Evolutionary conservation across 2,329 filamentous ascomycete species (phyloP).

Genomic region (Fusarium bactridioides): DNA sequence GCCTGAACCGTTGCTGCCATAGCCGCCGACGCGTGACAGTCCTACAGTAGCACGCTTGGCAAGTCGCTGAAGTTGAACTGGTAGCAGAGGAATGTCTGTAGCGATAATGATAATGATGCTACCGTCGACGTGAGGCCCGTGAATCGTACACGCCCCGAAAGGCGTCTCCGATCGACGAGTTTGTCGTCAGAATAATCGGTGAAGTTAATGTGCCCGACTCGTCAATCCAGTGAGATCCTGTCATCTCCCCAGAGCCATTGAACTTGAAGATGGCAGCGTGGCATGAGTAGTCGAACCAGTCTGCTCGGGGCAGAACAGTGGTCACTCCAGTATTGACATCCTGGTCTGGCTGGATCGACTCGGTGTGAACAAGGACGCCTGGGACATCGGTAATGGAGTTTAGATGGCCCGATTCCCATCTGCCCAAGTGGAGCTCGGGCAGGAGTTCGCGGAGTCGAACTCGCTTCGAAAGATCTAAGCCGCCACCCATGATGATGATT

Average conservation of each 20-base stretch:
- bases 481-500: neutral
- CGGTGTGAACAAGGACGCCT: constrained; percentile 56
- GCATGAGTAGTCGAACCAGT: constrained; percentile 55
- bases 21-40: constrained; percentile 66
- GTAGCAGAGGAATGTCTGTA: constrained; percentile 45
- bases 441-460: constrained; percentile 54
- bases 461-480: neutral
- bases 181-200: constrained; percentile 68
- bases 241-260: constrained; percentile 71
- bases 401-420: constrained; percentile 53
- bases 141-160: constrained; percentile 63
- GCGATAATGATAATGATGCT: constrained; percentile 47
- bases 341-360: constrained; percentile 50
- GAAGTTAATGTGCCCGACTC: constrained; percentile 67
- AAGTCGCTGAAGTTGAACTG: constrained; percentile 53
- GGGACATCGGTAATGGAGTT: constrained; percentile 62
- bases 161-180: constrained; percentile 63
- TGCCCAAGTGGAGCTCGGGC: constrained; percentile 54
- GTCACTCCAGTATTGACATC: constrained; percentile 60
- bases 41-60: constrained; percentile 70
- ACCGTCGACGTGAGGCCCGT: constrained; percentile 46
- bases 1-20: constrained; percentile 68
- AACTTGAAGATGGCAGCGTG: constrained; percentile 66
- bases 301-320: constrained; percentile 54
- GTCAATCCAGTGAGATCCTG: constrained; percentile 67